Conservation (phyloP, 345 rosid species). For the Eucalyptus leucophloia region DNA sequence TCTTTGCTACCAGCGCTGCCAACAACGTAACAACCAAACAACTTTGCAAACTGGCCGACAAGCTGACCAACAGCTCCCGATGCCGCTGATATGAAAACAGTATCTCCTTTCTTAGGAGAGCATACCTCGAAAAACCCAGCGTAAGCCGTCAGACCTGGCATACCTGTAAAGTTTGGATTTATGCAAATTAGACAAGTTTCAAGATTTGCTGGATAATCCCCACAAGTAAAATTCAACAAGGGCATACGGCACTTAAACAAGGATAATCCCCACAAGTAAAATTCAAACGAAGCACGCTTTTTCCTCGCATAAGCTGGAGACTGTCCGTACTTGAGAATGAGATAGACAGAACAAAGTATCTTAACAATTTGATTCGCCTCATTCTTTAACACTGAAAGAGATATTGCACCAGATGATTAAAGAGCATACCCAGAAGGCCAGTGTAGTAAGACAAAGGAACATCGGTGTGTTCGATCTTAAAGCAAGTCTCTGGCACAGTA, state of each 20-base stretch:
- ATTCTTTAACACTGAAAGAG: neutral
- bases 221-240: neutral
- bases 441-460: conserved; percentile 1
- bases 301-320: no score
- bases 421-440: neutral
- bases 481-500: neutral
- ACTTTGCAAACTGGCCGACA: no score
- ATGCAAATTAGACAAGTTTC: neutral
- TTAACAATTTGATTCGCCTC: neutral
- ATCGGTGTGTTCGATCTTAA: neutral
- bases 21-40: no score
- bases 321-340: no score
- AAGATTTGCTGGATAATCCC: neutral
- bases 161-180: no score
- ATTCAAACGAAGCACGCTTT: neutral
- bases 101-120: no score
- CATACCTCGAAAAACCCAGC: no score
- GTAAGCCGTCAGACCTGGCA: no score
- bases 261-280: neutral
- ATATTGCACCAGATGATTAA: neutral
- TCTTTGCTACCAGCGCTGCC: no score
- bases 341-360: neutral
- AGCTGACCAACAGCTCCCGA: no score
- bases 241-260: neutral
- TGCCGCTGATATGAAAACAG: no score